Percentiles rank a stretch among this genome's conserved stretches.
phyloP scores from a whole-genome alignment of 2,329 filamentous ascomycete genomes.

The Chaetomium olivaceum region DNA sequence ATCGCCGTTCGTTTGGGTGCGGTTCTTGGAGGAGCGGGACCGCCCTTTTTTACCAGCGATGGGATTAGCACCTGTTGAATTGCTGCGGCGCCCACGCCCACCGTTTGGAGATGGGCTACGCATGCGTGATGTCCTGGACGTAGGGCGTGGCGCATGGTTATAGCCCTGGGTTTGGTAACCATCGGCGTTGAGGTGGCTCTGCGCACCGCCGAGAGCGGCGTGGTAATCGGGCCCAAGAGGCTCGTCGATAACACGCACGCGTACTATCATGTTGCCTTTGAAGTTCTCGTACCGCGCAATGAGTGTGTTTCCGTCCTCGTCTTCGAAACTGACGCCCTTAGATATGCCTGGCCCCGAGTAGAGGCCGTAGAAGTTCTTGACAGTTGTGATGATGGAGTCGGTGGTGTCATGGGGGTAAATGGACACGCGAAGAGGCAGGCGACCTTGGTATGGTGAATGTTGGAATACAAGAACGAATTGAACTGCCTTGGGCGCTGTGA shows the following conservation, averaged over 20 bases:
- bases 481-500: conserved; percentile 67
- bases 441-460: conserved; percentile 68
- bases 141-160: conserved; percentile 65
- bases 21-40: conserved; percentile 69
- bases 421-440: conserved; percentile 81
- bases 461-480: conserved; percentile 75
- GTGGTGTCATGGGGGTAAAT: conserved; percentile 96
- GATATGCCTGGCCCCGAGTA: conserved; percentile 72
- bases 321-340: conserved; percentile 92
- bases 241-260: conserved; percentile 79
- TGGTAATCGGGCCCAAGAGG: conserved; percentile 56
- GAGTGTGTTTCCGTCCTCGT: conserved; percentile 82
- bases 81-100: conserved; percentile 72
- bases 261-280: conserved; percentile 85
- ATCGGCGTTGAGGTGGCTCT: conserved; percentile 59
- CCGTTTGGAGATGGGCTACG: conserved; percentile 76
- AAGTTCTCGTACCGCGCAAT: conserved; percentile 98
- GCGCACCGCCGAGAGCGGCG: conserved; percentile 52
- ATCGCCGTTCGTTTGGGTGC: conserved; percentile 56
- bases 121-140: conserved; percentile 69
- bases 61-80: conserved; percentile 62
- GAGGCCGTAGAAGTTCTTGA: conserved; percentile 98
- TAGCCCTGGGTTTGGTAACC: conserved; percentile 49
- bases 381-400: conserved; percentile 95
- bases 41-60: conserved; percentile 62